Base-by-base conservation (phyloP, 192 early-diverging fungal species). In the Mortierella claussenii region DNA sequence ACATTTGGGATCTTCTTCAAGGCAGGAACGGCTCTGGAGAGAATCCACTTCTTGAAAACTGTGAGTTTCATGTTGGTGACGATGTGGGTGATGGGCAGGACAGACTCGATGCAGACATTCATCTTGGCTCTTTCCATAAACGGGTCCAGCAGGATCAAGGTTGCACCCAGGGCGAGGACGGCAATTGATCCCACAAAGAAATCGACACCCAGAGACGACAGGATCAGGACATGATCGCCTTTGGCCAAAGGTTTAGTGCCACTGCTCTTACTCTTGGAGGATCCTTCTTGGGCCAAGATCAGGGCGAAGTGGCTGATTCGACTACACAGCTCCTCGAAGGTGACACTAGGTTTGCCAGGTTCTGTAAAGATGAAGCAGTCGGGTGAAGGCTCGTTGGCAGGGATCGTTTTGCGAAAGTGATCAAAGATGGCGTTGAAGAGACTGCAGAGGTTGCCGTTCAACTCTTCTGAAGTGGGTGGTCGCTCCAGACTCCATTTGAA, bases 41-140 rank as follows among this genome's bases (percentile, higher is more conserved):
- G 73, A 20, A 67, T 30, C 73, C 73, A 76, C 32, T 76, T 76
- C 59, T 76, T 76, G 58, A 76, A 76, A 1, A 52, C 23, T 4
- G 73, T 67, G n/a, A 76, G 64, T 28, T 65, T 76, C 73, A 76
- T 76, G 53, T 76, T 76, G 21, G 73, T 76, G 30, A 76, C 73
- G 27, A 76, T 76, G 23, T 76, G 73, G 12, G 57, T 56, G 20
- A 76, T 76, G 1, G 73, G 73, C 34, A 76, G 44, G 26, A 76
- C 73, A 18, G 73, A 76, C 46, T 76, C 73, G 45, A 76, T 76
- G 37, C 73, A 76, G 23, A 76, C 53, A 56, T 62, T 76, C 73
- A 76, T 76, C 54, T 76, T 76, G 23, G 73, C 73, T n/a, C 73
- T 59, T 21, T 76, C 73, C 73, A 76, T 76, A 59, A 61, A 76